phyloP scores from a whole-genome alignment of 305 asterid species.

The Solanum hybrid region DNA sequence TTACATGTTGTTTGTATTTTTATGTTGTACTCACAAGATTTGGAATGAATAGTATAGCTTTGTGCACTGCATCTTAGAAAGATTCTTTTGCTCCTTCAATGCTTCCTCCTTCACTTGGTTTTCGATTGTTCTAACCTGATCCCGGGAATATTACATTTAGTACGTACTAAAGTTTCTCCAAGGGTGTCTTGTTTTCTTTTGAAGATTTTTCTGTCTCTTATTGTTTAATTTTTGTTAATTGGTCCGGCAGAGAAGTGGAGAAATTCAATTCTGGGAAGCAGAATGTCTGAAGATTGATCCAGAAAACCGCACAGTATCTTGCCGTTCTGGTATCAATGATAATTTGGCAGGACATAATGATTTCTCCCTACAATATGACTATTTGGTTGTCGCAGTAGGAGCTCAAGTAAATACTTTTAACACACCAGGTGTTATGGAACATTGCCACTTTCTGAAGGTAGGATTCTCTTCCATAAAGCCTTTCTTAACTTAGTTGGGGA shows the following conservation, averaged over 20 bases:
- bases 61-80: background rate
- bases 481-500: background rate
- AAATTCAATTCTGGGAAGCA: constrained; percentile 86
- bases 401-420: constrained; percentile 90
- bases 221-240: background rate
- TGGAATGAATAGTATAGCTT: background rate
- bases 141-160: background rate
- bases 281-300: constrained; percentile 86
- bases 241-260: constrained; percentile 54
- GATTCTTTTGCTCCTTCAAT: background rate
- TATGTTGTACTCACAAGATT: background rate
- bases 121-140: background rate
- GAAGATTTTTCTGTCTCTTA: background rate
- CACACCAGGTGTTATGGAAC: constrained; percentile 79
- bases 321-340: constrained; percentile 51
- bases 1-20: background rate
- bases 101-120: background rate
- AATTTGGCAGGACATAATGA: constrained; percentile 55
- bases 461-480: background rate
- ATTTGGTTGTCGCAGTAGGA: constrained; percentile 66
- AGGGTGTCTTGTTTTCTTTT: background rate
- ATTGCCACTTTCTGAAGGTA: constrained; percentile 93
- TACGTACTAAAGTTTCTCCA: background rate
- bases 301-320: constrained; percentile 43
- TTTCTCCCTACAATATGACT: constrained; percentile 73